Conservation (phyloP, 805 yeast species). For the Candida alai region DNA sequence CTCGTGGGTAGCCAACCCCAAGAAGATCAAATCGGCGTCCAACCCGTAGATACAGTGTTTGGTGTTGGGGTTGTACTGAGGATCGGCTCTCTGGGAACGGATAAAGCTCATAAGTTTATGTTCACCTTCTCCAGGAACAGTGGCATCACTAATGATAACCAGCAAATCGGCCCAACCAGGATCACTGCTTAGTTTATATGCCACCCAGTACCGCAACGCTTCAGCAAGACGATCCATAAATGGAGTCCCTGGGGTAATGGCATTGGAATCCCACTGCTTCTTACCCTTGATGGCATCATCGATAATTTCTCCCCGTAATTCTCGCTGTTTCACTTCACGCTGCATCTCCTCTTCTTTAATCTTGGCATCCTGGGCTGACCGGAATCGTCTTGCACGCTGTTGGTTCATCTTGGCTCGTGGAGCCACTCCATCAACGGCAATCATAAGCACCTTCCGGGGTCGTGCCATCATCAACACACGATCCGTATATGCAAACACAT, state of each 20-base stretch:
- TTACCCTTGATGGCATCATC: constrained; percentile 73
- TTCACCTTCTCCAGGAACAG: constrained; percentile 99
- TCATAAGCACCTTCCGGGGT: constrained; percentile 87
- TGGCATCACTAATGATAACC: constrained; percentile 89
- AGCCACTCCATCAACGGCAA: constrained; percentile 99
- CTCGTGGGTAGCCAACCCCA: constrained; percentile 96
- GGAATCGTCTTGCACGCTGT: constrained; percentile 88
- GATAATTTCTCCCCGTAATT: constrained; percentile 64
- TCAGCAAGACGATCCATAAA: constrained; percentile 89
- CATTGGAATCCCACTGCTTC: constrained; percentile 90
- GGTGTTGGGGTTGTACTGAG: constrained; percentile 87
- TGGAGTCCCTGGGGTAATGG: constrained; percentile 98
- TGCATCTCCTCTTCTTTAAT: constrained; percentile 70
- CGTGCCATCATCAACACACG: constrained; percentile 90
- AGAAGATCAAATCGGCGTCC: constrained; percentile 95
- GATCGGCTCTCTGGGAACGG: constrained; percentile 82
- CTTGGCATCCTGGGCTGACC: constrained; percentile 87
- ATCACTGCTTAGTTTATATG: constrained; percentile 80
- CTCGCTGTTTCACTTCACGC: constrained; percentile 54
- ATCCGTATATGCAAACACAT: constrained; percentile 88
- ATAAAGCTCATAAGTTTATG: constrained; percentile 97
- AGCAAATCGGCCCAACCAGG: constrained; percentile 92
- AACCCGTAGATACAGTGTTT: constrained; percentile 95
- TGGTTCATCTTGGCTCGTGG: constrained; percentile 98
- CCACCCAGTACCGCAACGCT: constrained; percentile 86